These are phyloP conservation scores for Pleurotus djamor DNA, from an alignment of 768 basidiomycete genomes.

Conservation along the genomic window DNA sequence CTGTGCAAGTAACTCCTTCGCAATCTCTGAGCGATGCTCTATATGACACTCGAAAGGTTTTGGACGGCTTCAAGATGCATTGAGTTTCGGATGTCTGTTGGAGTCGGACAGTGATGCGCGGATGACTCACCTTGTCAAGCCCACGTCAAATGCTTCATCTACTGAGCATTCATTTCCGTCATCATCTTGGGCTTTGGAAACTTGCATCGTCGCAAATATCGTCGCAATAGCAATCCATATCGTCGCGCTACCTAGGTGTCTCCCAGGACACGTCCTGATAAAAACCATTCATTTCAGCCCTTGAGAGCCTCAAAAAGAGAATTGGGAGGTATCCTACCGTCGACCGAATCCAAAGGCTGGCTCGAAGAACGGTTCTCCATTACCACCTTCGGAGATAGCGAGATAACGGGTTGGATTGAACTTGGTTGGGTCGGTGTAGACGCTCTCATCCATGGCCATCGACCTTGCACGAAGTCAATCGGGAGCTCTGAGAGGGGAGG, in stretches of 20 bases:
- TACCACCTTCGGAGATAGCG: conserved; percentile 10
- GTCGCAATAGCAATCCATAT: conserved; percentile 17
- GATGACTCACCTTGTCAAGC: conserved; percentile 37
- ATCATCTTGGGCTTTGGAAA: conserved; percentile 10
- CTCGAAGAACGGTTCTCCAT: conserved; percentile 11
- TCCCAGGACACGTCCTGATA: conserved; percentile 21
- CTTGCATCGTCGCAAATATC: conserved; percentile 16
- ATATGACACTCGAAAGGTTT: conserved; percentile 7
- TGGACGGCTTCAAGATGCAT: conserved; percentile 2
- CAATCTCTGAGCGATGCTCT: neutral
- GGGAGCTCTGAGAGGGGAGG: neutral
- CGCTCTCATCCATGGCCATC: conserved; percentile 25
- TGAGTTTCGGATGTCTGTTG: neutral
- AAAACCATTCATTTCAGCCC: no score
- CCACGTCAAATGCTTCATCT: conserved; percentile 31
- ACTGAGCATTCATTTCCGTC: conserved; percentile 29
- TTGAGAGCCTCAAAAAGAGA: neutral
- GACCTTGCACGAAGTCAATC: neutral
- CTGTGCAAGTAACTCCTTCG: neutral
- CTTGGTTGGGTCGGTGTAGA: conserved; percentile 25
- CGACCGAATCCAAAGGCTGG: conserved; percentile 17
- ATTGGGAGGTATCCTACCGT: conserved; percentile 4
- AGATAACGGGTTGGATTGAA: conserved; percentile 30
- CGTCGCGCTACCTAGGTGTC: conserved; percentile 16
- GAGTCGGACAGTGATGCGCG: neutral